phyloP scores from a whole-genome alignment of 129 eudicot species.

The Apium graveolens region DNA sequence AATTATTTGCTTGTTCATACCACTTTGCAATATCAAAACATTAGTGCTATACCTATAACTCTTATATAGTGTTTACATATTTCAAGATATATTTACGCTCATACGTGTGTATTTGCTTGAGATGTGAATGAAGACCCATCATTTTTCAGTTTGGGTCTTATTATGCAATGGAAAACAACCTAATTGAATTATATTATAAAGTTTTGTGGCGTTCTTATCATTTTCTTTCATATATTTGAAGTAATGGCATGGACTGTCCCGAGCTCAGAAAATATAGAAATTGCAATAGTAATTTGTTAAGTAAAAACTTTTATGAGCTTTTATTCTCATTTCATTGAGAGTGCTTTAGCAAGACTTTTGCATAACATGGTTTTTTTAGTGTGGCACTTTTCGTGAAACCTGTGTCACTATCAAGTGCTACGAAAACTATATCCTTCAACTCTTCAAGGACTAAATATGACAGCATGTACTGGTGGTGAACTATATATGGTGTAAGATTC shows the following conservation, averaged over 20 bases:
- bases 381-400: background rate
- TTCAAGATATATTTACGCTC: background rate
- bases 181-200: background rate
- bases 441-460: background rate
- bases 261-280: background rate
- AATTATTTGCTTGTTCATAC: slow-evolving; percentile 1
- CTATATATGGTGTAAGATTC: background rate
- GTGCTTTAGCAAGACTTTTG: background rate
- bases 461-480: background rate
- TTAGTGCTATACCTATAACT: background rate
- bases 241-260: background rate
- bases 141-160: background rate
- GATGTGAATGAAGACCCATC: background rate
- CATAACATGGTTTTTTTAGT: background rate
- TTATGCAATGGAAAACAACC: background rate
- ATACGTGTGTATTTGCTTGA: background rate
- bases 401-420: background rate
- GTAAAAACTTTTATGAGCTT: background rate
- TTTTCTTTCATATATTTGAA: background rate
- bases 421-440: background rate
- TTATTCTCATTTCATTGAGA: background rate
- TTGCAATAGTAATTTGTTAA: background rate
- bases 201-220: background rate
- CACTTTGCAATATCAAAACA: background rate
- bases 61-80: background rate